Conservation (phyloP, 2,329 filamentous ascomycete genomes). For the Sporothrix mexicana region DNA sequence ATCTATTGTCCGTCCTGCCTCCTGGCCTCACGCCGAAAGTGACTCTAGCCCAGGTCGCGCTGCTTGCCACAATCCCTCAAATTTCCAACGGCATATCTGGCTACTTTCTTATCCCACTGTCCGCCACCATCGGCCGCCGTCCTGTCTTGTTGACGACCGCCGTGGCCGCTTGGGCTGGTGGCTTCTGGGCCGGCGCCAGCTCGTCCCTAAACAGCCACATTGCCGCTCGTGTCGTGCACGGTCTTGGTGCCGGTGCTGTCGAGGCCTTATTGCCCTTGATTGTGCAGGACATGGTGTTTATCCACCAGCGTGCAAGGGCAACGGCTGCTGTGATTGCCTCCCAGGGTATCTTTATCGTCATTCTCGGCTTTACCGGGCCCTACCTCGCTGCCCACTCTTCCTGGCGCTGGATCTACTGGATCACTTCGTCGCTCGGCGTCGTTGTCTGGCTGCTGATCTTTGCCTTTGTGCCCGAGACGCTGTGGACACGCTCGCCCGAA, state of each 20-base stretch:
- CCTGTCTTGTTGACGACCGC: conserved; percentile 47
- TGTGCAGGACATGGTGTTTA: conserved; percentile 49
- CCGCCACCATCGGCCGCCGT: conserved; percentile 46
- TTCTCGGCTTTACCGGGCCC: conserved; percentile 44
- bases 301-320: conserved; percentile 44
- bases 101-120: conserved; percentile 47
- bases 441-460: conserved; percentile 46
- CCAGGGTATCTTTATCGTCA: conserved; percentile 43
- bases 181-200: conserved; percentile 47
- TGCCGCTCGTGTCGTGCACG: conserved; percentile 46
- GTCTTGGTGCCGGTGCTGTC: conserved; percentile 47
- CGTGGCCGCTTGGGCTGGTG: conserved; percentile 45
- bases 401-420: conserved; percentile 49
- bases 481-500: conserved; percentile 39
- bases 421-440: conserved; percentile 45
- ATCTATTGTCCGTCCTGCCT: conserved; percentile 44
- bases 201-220: conserved; percentile 41
- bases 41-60: neutral
- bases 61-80: neutral
- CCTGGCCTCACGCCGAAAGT: conserved; percentile 37
- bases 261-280: conserved; percentile 49
- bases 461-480: conserved; percentile 45
- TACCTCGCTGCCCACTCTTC: conserved; percentile 44
- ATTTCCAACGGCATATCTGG: conserved; percentile 40
- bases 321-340: conserved; percentile 34